Base-by-base conservation (phyloP, 345 rosid genomes). In the Kandelia obovata region DNA sequence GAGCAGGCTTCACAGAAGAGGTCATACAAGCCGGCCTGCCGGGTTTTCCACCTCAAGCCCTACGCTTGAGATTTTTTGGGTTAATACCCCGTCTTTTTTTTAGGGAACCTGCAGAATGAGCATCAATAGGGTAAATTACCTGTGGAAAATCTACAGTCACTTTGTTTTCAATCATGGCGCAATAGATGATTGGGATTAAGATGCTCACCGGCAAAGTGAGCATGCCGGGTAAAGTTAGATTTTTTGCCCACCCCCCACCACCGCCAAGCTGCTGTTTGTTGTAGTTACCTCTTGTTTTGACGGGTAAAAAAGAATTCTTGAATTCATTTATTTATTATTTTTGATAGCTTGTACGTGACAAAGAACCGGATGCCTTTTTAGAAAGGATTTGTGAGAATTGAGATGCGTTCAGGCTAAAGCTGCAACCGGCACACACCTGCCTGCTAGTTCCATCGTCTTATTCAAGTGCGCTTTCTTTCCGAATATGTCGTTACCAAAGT, bases 11-110 rank as follows among this genome's bases (percentile, higher is more conserved):
- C 86, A 7, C 32, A 53, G 21, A 91, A 86, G 85, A 75, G 19
- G 66, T 79, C 92, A 31, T 88, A 91, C 66, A 82, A 80, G 74
- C 88, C 96, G 6, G 80, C 82, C 65, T 91, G 98, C 75, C 97
- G 89, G 77, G 84, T 94, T 75, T 94, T 94, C 85, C 98, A 91
- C 78, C 78, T 94, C 52, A 84, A 85, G 71, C 79, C 96, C 13
- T 69, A 75, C 72, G 83, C 80, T 65, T 88, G 82, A 88, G 57
- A 53, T 62, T 31, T 37, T 65, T 31, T 5, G 43, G 43, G 65
- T 66, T 65, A 69, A 56, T 10, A 21, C 28, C 59, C 17, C 5
- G 59, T 27, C 59, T 10, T 25, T 16, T 27, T 56, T 17, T 56
- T 25, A 6, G 59, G 28, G 28, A 9, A 27, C 59, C 59, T 56